Conservation (phyloP, 306 rosid species). For the Ormosia emarginata region DNA sequence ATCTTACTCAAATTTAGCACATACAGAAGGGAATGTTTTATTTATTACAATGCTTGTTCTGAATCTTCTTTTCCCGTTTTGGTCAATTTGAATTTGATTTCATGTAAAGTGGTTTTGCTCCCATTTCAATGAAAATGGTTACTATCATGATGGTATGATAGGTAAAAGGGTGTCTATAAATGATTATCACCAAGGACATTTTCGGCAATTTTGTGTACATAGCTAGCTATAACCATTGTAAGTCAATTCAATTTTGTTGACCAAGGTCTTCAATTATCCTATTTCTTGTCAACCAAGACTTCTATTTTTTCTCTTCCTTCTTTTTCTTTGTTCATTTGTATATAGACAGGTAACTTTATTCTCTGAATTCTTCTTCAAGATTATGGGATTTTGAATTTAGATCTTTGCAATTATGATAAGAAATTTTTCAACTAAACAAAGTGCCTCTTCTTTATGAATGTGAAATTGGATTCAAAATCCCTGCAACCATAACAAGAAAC, state of each 20-base stretch:
- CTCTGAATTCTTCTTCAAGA: background rate
- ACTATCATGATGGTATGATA: slow-evolving; percentile 32
- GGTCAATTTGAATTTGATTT: slow-evolving; percentile 15
- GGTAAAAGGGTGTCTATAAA: slow-evolving; percentile 16
- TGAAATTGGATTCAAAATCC: slow-evolving; percentile 9
- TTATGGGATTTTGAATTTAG: background rate
- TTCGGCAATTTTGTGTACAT: background rate
- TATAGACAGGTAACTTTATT: background rate
- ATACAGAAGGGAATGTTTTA: slow-evolving; percentile 32
- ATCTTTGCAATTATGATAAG: background rate
- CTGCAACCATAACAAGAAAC: slow-evolving; percentile 3
- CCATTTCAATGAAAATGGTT: slow-evolving; percentile 26
- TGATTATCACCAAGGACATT: slow-evolving; percentile 1
- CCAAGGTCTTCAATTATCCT: slow-evolving; percentile 3
- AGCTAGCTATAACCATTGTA: background rate
- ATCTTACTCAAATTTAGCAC: slow-evolving; percentile 32
- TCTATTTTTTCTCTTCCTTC: too few relatives aligned
- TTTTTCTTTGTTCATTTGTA: background rate
- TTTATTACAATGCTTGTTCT: slow-evolving; percentile 21
- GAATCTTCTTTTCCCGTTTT: slow-evolving; percentile 17
- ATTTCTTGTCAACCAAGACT: slow-evolving; percentile 12
- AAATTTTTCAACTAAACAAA: background rate
- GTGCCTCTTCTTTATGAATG: background rate
- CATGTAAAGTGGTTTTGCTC: background rate
- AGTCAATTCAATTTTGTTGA: slow-evolving; percentile 19